Conservation (phyloP, 176 grass and related monocot species). For the Rhynchospora pubera region DNA sequence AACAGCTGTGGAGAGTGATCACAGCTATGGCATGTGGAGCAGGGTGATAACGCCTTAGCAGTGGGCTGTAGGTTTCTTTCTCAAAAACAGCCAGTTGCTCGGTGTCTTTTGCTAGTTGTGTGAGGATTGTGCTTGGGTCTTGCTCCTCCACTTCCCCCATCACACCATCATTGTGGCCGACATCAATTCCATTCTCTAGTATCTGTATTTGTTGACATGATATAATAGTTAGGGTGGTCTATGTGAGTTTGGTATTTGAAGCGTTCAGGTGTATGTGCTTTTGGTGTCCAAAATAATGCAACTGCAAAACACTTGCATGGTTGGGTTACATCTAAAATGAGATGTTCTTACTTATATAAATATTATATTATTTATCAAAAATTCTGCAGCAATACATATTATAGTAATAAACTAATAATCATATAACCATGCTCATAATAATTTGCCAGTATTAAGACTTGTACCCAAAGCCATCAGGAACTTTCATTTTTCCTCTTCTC, state of each 20-base stretch:
- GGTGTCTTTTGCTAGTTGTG: constrained; percentile 50
- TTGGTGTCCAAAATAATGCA: not conserved
- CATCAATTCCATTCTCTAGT: constrained; percentile 45
- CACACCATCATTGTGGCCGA: constrained; percentile 29
- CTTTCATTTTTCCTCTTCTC: not conserved
- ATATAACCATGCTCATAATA: not conserved
- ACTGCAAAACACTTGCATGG: not conserved
- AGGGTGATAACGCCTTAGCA: constrained; percentile 58
- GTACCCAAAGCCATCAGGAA: not conserved
- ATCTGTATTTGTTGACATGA: constrained; percentile 31
- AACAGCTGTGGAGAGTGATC: constrained; percentile 71
- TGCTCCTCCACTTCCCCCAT: constrained; percentile 36
- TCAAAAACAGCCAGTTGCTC: constrained; percentile 58
- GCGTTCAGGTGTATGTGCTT: not conserved
- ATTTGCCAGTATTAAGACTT: not conserved
- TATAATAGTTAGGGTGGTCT: not conserved
- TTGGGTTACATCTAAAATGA: not conserved
- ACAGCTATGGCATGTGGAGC: constrained; percentile 51
- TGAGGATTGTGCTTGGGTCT: constrained; percentile 51
- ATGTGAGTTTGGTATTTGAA: not conserved
- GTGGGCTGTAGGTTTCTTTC: constrained; percentile 57
- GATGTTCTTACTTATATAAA: not conserved
- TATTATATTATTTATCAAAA: not conserved
- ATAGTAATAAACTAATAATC: not conserved
- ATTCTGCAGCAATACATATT: not conserved